Evolutionary conservation across 1,139 yeast genomes (phyloP).

Genomic region (Hansenula sp.): DNA sequence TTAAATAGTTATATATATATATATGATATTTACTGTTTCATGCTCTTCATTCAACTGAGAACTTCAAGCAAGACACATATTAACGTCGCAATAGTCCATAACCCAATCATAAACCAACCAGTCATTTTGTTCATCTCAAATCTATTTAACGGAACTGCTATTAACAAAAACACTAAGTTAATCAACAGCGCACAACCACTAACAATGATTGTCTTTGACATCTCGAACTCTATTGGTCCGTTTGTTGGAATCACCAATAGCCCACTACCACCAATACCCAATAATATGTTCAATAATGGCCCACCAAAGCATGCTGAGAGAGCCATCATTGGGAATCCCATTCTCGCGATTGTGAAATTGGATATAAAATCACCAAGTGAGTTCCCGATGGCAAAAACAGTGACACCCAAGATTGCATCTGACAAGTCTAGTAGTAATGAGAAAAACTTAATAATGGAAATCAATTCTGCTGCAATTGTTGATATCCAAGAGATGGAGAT

Average conservation of each 20-base stretch:
- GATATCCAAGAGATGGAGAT: slow-evolving; percentile 73
- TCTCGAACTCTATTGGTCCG: slow-evolving; percentile 31
- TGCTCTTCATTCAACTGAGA: not conserved
- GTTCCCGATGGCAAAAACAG: slow-evolving; percentile 89
- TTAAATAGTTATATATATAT: too few species aligned
- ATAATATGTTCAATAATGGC: slow-evolving; percentile 61
- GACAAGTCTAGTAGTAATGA: slow-evolving; percentile 60
- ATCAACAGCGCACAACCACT: slow-evolving; percentile 49
- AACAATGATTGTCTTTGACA: slow-evolving; percentile 43
- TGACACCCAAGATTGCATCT: slow-evolving; percentile 78
- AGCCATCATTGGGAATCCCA: slow-evolving; percentile 92
- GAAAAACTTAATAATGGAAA: slow-evolving; percentile 59
- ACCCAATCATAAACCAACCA: slow-evolving; percentile 47
- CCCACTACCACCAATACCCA: slow-evolving; percentile 68
- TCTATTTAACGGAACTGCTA: slow-evolving; percentile 53
- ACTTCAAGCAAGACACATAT: slow-evolving; percentile 30
- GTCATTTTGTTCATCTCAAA: slow-evolving; percentile 63
- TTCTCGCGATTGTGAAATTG: slow-evolving; percentile 73
- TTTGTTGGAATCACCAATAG: slow-evolving; percentile 38
- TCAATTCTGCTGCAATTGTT: slow-evolving; percentile 70
- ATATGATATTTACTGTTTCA: not conserved
- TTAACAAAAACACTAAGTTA: slow-evolving; percentile 47
- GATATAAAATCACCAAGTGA: slow-evolving; percentile 88
- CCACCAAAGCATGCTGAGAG: slow-evolving; percentile 95
- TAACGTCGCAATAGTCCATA: slow-evolving; percentile 51